A percentile compares a stretch with the other conserved stretches of the same genome.
phyloP scores from a whole-genome alignment of 805 yeast genomes.

The Pichia manshurica region DNA sequence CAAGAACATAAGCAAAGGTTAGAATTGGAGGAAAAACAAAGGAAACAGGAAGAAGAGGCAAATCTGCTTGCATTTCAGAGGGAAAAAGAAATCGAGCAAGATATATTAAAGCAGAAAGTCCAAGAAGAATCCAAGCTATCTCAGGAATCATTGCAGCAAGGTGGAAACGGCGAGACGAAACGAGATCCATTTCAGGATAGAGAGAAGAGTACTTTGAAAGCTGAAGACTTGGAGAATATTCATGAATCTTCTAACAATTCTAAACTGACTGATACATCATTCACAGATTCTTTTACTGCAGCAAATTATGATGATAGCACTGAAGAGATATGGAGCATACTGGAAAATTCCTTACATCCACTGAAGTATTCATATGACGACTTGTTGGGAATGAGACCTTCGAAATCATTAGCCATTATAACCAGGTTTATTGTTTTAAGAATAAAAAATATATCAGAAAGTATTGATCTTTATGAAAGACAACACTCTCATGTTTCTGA shows the following conservation, averaged over 20 bases:
- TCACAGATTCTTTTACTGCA: neutral
- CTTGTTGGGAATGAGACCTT: constrained; percentile 7
- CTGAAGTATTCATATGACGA: constrained; percentile 2
- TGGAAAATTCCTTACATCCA: neutral
- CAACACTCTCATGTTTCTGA: neutral
- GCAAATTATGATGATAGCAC: neutral
- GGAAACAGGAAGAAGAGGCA: constrained; percentile 24
- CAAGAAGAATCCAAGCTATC: neutral
- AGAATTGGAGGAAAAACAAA: constrained; percentile 36
- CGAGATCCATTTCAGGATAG: too few relatives aligned
- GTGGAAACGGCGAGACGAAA: neutral
- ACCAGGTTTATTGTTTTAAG: constrained; percentile 1
- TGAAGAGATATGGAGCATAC: neutral
- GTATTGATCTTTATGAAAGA: neutral
- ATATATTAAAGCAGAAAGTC: neutral
- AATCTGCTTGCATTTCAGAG: too few relatives aligned
- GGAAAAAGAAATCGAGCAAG: neutral
- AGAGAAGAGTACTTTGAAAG: too few relatives aligned
- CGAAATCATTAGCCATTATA: constrained; percentile 7
- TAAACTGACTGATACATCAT: neutral
- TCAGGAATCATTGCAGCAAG: constrained; percentile 7
- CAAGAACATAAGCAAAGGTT: neutral
- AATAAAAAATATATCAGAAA: constrained; percentile 6
- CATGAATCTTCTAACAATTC: neutral
- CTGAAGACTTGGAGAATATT: neutral